Base-by-base conservation (phyloP, 192 early-diverging fungal species). In the Backusella luteola region DNA sequence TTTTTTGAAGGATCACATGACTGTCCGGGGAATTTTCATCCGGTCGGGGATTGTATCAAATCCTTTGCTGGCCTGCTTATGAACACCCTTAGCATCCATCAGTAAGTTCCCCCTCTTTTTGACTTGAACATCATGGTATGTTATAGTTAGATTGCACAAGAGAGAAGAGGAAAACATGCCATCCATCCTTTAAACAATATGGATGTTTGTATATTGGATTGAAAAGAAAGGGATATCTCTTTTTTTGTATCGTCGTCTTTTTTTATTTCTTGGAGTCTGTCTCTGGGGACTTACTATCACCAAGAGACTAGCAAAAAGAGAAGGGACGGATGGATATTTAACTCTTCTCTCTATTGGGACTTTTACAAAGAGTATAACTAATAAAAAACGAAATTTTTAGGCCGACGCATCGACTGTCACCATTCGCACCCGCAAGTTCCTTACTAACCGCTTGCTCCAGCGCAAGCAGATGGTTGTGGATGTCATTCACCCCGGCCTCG, bases 391-490 rank as follows among this genome's bases (percentile, higher is more conserved):
- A 39, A 9, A 26, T 14, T 67, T 39, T 34, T 69, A 81, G 80
- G 80, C 80, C 76, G 80, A 81, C 79, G 71, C 75, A 74, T 73
- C 92, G 77, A 87, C 90, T 83, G 94, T 95, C 90, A 99, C 96
- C 84, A 92, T 99, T 89, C 91, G 97, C 83, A 98, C 97, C 82
- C 93, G 97, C 89, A 97, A 99, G 93, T 99, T 98, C 93, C 89
- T 99, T 81, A 97, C 96, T 80, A 99, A 99, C 96, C 95, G 94
- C 83, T 90, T 99, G 81, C 94, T 98, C 73, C 91, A 94, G 85
- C 92, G 97, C 81, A 96, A 93, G 90, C 97, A 98, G 90, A 95
- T 97, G 91, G 92, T 99, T 67, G 88, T 99, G 49, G 97, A 99
- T 84, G 89, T 99, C 78, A 86, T 97, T 80, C 97, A 99, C 90